A percentile compares a stretch with the other conserved stretches of the same genome.
These are phyloP conservation scores for Apophysomyces sp. DNA, from an alignment of 371 early-diverging fungal genomes.

Conservation along the genomic window DNA sequence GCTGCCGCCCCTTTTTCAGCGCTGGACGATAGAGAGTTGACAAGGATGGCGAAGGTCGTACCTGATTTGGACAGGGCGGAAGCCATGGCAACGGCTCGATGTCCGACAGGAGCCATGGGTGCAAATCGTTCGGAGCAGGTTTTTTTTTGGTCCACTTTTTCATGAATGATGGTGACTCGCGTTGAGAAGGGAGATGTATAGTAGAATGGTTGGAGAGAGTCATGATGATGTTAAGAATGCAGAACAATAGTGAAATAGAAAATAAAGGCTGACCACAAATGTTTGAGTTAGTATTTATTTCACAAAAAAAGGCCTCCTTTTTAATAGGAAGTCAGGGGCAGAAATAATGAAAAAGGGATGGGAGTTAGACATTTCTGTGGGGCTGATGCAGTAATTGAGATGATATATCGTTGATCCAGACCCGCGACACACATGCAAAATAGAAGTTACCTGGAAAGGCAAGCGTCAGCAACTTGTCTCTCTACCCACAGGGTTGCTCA, in stretches of 20 bases:
- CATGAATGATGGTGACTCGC: neutral
- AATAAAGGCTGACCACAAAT: neutral
- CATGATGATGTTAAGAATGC: neutral
- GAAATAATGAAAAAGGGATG: neutral
- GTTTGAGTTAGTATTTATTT: neutral
- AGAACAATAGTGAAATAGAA: neutral
- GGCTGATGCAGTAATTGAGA: neutral
- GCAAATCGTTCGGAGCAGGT: conserved; percentile 12
- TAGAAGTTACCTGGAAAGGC: neutral
- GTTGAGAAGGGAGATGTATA: conserved; percentile 10
- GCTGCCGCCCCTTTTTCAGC: neutral
- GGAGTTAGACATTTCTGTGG: neutral
- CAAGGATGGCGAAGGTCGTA: neutral
- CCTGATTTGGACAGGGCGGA: neutral
- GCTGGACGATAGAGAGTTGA: neutral
- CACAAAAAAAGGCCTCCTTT: neutral
- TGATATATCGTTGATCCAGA: neutral
- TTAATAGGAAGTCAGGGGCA: neutral
- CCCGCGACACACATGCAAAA: neutral
- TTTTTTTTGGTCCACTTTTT: conserved; percentile 16
- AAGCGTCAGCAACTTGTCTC: neutral
- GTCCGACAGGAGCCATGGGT: conserved; percentile 8
- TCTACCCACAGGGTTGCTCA: neutral
- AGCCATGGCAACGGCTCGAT: conserved; percentile 10
- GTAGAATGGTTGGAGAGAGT: conserved; percentile 15